These are phyloP conservation scores for Sugiyamaella marilandica DNA, from an alignment of 805 yeast species.

Conservation along the genomic window DNA sequence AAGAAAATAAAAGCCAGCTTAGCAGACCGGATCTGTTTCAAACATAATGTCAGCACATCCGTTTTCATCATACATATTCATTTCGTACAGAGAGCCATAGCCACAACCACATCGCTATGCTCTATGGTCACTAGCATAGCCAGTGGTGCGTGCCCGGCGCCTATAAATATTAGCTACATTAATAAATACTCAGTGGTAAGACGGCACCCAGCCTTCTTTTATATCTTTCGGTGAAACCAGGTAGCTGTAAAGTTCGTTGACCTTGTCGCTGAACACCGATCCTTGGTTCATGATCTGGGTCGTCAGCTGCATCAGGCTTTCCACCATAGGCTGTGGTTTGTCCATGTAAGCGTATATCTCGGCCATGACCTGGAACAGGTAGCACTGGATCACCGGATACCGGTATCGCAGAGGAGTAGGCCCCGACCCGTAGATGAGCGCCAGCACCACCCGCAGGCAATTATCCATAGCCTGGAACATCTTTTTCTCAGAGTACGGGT, in stretches of 20 bases:
- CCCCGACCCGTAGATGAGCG: background rate
- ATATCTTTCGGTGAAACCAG: background rate
- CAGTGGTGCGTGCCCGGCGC: background rate
- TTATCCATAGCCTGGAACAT: slow-evolving; percentile 2
- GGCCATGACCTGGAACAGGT: background rate
- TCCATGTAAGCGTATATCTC: background rate
- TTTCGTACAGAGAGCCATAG: too few relatives aligned
- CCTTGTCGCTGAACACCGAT: background rate
- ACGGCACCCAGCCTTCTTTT: background rate
- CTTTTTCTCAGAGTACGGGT: slow-evolving; percentile 1
- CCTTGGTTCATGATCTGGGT: background rate
- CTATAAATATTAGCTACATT: background rate
- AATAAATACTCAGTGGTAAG: slow-evolving; percentile 1
- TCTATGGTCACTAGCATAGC: too few relatives aligned
- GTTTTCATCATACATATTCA: too few relatives aligned
- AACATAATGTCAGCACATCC: too few relatives aligned
- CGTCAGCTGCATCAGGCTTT: background rate
- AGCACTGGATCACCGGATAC: slow-evolving; percentile 1
- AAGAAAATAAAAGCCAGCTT: too few relatives aligned
- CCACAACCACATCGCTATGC: too few relatives aligned
- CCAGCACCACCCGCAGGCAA: background rate
- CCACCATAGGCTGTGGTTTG: background rate
- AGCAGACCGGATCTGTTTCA: too few relatives aligned
- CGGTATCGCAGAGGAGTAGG: background rate
- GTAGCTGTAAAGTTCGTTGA: background rate